Evolutionary conservation across 139 green algal species (phyloP), one percentile per base, ranked within the genome.

Genomic region (Ettlia oleoabundans): DNA sequence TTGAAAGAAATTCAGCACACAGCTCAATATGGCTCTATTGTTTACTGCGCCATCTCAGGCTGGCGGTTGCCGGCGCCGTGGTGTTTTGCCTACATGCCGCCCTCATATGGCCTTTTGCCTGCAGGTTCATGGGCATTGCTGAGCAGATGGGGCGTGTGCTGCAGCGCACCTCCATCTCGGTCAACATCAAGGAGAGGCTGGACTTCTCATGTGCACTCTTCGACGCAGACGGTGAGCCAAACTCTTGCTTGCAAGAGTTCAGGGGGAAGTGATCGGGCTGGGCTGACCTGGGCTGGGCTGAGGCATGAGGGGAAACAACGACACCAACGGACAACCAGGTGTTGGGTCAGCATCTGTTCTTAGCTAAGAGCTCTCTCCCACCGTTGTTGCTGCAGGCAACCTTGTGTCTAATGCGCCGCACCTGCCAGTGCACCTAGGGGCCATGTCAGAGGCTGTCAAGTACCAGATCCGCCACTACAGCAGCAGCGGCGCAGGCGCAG

Each of bases 181-280:
- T 98, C 61, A 99, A 99, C 92, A 99, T 99, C 90, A 99, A 99
- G 87, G 96, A 99, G 88, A 90, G 96, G 0, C 92, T 99, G 8
- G 96, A 99, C 90, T 99, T 99, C 87, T 96, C 89, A 47, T 99
- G 96, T 78, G 96, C 96, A 19, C 89, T 98, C 47, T 98, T 98
- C 85, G 86, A 87, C 35, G 35, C n/a, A 10, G 1, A 83, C 1
- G 85, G 78, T 83, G 47, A 26, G 77, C 30, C n/a, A n/a, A n/a
- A n/a, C n/a, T n/a, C n/a, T n/a, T n/a, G n/a, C n/a, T n/a, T n/a
- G n/a, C n/a, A n/a, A n/a, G n/a, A n/a, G n/a, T n/a, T n/a, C n/a
- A n/a, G n/a, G n/a, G n/a, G n/a, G n/a, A n/a, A n/a, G n/a, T n/a
- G n/a, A n/a, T n/a, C n/a, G n/a, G n/a, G n/a, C n/a, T n/a, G n/a